Evolutionary conservation across 768 basidiomycete genomes (phyloP).

Genomic region (Lentinula boryana): DNA sequence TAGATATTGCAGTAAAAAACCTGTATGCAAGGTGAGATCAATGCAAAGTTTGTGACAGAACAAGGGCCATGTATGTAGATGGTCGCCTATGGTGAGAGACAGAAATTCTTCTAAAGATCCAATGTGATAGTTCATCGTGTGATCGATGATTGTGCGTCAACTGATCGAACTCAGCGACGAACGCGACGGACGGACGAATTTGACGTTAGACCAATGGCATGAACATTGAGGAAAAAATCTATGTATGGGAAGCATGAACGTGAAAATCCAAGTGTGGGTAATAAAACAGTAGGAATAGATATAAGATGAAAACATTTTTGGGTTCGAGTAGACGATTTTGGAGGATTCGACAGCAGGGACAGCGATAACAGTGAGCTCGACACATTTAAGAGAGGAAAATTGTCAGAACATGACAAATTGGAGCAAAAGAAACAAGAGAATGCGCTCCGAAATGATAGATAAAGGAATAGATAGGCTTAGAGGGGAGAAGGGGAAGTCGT

Average conservation of each 20-base stretch:
- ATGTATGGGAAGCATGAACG: not conserved
- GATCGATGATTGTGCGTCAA: too few relatives aligned
- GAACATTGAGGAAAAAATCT: not conserved
- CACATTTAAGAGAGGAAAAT: not conserved
- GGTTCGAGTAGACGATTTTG: not conserved
- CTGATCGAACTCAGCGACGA: too few relatives aligned
- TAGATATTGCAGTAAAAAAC: not conserved
- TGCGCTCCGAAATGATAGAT: not conserved
- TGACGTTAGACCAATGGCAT: not conserved
- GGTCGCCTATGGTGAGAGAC: too few relatives aligned
- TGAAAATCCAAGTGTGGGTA: not conserved
- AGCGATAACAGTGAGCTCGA: not conserved
- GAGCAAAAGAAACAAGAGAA: not conserved
- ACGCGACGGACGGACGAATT: too few relatives aligned
- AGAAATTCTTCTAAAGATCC: too few relatives aligned
- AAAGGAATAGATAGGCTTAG: not conserved
- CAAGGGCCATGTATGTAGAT: not conserved
- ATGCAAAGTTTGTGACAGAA: not conserved
- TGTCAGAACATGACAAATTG: not conserved
- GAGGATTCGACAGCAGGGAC: not conserved
- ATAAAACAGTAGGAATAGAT: not conserved
- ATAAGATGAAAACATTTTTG: not conserved
- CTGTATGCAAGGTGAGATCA: not conserved
- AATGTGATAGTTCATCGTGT: too few relatives aligned
- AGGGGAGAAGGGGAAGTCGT: not conserved